Percentiles rank a stretch among this genome's conserved stretches.
Evolutionary conservation across 2,329 filamentous ascomycete species (phyloP).

Genomic region (Xylariaceae sp.): DNA sequence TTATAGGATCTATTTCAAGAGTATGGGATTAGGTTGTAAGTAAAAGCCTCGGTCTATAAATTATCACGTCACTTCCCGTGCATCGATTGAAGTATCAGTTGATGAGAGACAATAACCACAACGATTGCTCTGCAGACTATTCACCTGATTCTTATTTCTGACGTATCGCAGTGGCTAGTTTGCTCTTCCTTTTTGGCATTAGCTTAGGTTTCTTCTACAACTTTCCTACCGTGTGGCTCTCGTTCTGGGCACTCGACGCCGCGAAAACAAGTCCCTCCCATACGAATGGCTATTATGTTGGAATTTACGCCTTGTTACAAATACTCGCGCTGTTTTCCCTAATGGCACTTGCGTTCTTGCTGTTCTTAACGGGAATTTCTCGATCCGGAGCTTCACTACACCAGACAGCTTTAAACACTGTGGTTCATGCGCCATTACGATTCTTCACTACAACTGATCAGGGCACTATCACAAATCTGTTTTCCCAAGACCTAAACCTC

Average conservation of each 20-base stretch:
- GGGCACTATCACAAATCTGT: slow-evolving; percentile 50
- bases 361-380: slow-evolving; percentile 24
- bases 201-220: slow-evolving; percentile 31
- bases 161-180: not conserved
- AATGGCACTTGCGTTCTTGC: slow-evolving; percentile 18
- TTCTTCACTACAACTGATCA: slow-evolving; percentile 51
- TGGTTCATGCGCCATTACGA: too few species aligned
- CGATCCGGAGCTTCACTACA: slow-evolving; percentile 26
- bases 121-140: too few species aligned
- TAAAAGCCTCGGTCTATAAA: not conserved
- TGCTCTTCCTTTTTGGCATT: slow-evolving; percentile 22
- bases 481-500: slow-evolving; percentile 52
- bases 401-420: too few species aligned
- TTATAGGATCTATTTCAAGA: slow-evolving; percentile 35
- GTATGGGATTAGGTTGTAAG: slow-evolving; percentile 23
- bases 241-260: slow-evolving; percentile 32
- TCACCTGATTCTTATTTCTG: not conserved
- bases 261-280: slow-evolving; percentile 19
- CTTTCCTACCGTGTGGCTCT: slow-evolving; percentile 36
- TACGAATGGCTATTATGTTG: slow-evolving; percentile 33
- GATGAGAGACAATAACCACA: too few species aligned
- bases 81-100: too few species aligned
- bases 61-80: too few species aligned
- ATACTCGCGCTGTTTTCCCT: slow-evolving; percentile 25
- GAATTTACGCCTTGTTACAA: slow-evolving; percentile 34